Conservation (phyloP, 73 alveolate genomes). For the Stentor roeselii region DNA sequence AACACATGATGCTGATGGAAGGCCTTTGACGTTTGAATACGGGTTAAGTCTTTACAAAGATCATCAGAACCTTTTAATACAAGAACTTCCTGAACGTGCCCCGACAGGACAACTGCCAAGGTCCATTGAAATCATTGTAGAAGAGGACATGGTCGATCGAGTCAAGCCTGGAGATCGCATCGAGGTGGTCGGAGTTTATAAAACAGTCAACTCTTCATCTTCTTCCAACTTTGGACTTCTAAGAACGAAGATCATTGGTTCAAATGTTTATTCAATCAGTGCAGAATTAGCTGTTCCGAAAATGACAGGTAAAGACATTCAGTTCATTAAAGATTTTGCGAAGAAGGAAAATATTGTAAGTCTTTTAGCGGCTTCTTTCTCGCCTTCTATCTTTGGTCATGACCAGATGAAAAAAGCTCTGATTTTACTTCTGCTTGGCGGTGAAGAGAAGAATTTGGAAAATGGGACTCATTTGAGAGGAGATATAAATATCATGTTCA, state of each 20-base stretch:
- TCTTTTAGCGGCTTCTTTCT: constrained; percentile 87
- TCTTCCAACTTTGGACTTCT: constrained; percentile 67
- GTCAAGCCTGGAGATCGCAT: constrained; percentile 99
- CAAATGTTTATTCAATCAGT: constrained; percentile 57
- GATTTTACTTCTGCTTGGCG: constrained; percentile 93
- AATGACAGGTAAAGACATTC: constrained; percentile 78
- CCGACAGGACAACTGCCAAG: constrained; percentile 99
- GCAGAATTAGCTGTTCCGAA: constrained; percentile 64
- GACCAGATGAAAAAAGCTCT: constrained; percentile 87
- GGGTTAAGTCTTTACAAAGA: constrained; percentile 92
- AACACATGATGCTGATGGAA: constrained; percentile 79
- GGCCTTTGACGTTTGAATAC: constrained; percentile 87
- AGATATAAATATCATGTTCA: constrained; percentile 95
- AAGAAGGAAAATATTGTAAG: constrained; percentile 69
- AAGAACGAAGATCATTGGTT: constrained; percentile 76
- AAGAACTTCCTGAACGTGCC: constrained; percentile 99
- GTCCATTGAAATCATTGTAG: constrained; percentile 83
- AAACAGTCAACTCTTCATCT: constrained; percentile 61
- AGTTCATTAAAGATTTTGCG: constrained; percentile 77
- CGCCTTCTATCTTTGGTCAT: constrained; percentile 98
- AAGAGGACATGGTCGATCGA: constrained; percentile 92
- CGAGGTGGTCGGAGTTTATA: constrained; percentile 92
- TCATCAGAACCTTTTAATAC: constrained; percentile 79
- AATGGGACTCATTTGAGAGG: constrained; percentile 99
- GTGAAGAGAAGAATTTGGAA: constrained; percentile 80